phyloP scores from a whole-genome alignment of 2,329 filamentous ascomycete genomes.

The Aureobasidium musti region DNA sequence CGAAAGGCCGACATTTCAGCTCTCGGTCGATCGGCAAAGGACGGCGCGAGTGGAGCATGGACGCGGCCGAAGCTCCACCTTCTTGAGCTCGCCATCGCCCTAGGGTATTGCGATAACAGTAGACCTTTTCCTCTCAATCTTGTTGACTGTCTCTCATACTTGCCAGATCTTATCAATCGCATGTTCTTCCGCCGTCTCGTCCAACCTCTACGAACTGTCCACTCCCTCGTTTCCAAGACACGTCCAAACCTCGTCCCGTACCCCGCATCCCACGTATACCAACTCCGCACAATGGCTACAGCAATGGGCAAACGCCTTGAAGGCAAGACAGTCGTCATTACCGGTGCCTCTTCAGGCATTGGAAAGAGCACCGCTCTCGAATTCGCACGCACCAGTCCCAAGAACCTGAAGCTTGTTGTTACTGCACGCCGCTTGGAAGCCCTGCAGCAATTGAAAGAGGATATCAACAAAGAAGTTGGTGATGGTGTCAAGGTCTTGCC shows the following conservation, averaged over 20 bases:
- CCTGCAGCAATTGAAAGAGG: slow-evolving; percentile 71
- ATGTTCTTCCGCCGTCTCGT: slow-evolving; percentile 21
- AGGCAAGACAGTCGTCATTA: slow-evolving; percentile 90
- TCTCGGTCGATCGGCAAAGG: slow-evolving; percentile 24
- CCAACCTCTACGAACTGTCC: slow-evolving; percentile 6
- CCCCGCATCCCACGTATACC: slow-evolving; percentile 19
- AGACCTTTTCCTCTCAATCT: background rate
- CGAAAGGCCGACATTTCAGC: background rate
- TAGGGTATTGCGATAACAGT: slow-evolving; percentile 13
- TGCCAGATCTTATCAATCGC: background rate
- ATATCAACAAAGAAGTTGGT: slow-evolving; percentile 76
- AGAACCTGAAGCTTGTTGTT: slow-evolving; percentile 77
- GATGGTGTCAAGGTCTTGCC: slow-evolving; percentile 78
- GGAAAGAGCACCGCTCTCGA: slow-evolving; percentile 81
- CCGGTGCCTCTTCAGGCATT: slow-evolving; percentile 91
- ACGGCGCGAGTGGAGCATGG: slow-evolving; percentile 15
- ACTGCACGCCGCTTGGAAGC: slow-evolving; percentile 84
- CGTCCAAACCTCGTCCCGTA: background rate
- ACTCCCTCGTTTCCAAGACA: background rate
- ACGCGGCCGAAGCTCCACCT: slow-evolving; percentile 10
- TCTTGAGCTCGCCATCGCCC: slow-evolving; percentile 16
- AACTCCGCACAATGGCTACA: slow-evolving; percentile 59
- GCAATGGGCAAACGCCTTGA: slow-evolving; percentile 79
- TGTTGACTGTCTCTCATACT: too few species aligned
- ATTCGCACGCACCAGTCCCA: slow-evolving; percentile 82